Evolutionary conservation across 306 rosid genomes (phyloP).

Genomic region (Gleditsia sinensis): DNA sequence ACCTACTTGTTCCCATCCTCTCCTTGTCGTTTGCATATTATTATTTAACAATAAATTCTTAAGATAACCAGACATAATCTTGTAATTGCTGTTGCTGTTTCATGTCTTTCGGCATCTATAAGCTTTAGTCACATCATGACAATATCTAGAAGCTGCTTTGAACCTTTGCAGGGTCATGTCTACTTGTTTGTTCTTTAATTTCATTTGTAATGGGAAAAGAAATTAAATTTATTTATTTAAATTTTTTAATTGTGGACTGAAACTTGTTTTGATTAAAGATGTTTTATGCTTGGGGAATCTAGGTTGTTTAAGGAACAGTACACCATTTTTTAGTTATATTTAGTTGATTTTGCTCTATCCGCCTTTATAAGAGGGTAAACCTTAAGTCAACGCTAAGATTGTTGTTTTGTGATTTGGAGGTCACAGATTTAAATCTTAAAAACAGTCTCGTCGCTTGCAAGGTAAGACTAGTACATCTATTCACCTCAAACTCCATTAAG

Average conservation of each 20-base stretch:
- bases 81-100: background rate
- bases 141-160: background rate
- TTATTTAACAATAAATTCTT: background rate
- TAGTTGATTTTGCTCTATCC: too few species aligned
- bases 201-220: background rate
- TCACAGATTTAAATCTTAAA: too few species aligned
- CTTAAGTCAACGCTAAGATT: too few species aligned
- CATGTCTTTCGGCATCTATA: background rate
- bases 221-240: background rate
- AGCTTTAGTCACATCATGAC: background rate
- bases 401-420: too few species aligned
- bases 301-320: background rate
- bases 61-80: background rate
- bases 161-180: background rate
- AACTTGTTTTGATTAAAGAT: slow-evolving; percentile 15
- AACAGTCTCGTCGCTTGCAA: too few species aligned
- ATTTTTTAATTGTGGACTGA: background rate
- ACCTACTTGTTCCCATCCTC: background rate
- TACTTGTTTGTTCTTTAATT: background rate
- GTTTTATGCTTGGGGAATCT: background rate
- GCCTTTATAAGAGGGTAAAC: too few species aligned
- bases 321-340: slow-evolving; percentile 7
- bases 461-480: too few species aligned
- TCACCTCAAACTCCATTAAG: too few species aligned
- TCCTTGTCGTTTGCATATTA: slow-evolving; percentile 1